Conservation (phyloP, 2,329 filamentous ascomycete species). For the Aspergillus sp. region DNA sequence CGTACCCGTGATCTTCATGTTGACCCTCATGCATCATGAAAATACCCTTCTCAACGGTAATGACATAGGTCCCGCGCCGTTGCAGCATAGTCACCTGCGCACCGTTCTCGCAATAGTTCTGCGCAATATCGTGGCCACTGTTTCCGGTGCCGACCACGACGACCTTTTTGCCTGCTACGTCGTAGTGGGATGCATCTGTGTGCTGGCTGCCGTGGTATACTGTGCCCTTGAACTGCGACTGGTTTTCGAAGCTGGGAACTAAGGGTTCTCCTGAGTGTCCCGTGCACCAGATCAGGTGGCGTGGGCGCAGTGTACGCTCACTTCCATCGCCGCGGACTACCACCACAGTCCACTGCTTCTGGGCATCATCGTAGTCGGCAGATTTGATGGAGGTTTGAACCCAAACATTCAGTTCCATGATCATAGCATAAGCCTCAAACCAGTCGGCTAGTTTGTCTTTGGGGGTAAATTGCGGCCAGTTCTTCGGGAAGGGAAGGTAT, state of each 20-base stretch:
- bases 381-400: conserved; percentile 42
- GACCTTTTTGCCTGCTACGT: conserved; percentile 47
- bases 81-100: conserved; percentile 57
- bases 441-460: conserved; percentile 53
- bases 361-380: conserved; percentile 42
- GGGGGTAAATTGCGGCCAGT: conserved; percentile 47
- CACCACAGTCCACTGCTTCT: conserved; percentile 42
- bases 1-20: conserved; percentile 48
- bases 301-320: conserved; percentile 38
- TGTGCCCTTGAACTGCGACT: conserved; percentile 45
- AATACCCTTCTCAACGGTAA: conserved; percentile 48
- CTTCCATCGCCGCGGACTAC: conserved; percentile 29
- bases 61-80: conserved; percentile 53
- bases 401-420: conserved; percentile 54
- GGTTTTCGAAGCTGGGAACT: conserved; percentile 44
- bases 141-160: conserved; percentile 54
- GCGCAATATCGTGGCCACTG: conserved; percentile 54
- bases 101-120: conserved; percentile 53
- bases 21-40: conserved; percentile 49
- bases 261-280: conserved; percentile 48
- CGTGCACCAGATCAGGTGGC: conserved; percentile 52
- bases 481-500: conserved; percentile 44
- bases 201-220: conserved; percentile 50
- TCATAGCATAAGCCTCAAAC: conserved; percentile 51
- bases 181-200: conserved; percentile 40